phyloP scores from a whole-genome alignment of 768 basidiomycete species.

The Lentinula sp. region DNA sequence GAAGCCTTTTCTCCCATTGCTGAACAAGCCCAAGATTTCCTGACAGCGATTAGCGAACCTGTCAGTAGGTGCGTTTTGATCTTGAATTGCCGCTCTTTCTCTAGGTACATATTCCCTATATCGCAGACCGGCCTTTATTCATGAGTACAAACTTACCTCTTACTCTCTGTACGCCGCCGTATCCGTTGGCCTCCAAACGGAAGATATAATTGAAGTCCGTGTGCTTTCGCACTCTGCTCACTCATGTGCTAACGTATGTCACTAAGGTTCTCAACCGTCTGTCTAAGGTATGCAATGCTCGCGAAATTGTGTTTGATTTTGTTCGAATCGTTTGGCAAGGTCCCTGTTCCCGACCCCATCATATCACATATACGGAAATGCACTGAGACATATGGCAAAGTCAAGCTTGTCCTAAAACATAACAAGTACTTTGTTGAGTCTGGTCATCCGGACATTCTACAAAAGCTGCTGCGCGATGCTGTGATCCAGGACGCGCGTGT shows the following conservation, averaged over 20 bases:
- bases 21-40: constrained; percentile 96
- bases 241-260: constrained; percentile 22
- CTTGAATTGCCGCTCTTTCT: constrained; percentile 8
- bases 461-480: constrained; percentile 80
- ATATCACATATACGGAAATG: constrained; percentile 85
- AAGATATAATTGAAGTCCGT: constrained; percentile 96
- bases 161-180: constrained; percentile 98
- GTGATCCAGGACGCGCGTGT: constrained; percentile 83
- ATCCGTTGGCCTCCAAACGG: constrained; percentile 94
- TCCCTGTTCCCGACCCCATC: constrained; percentile 88
- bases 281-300: constrained; percentile 52
- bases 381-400: constrained; percentile 95
- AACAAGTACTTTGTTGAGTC: constrained; percentile 98
- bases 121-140: constrained; percentile 88
- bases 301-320: background rate
- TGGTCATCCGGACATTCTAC: constrained; percentile 88
- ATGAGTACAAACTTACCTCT: constrained; percentile 98
- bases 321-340: constrained; percentile 37
- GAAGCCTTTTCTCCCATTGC: constrained; percentile 98
- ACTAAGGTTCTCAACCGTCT: constrained; percentile 70
- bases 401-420: constrained; percentile 95
- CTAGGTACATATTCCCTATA: constrained; percentile 5
- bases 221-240: constrained; percentile 15
- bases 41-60: constrained; percentile 97
- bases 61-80: constrained; percentile 80